Evolutionary conservation across 108 stramenopile genomes (phyloP), one percentile per base, ranked within the genome.

Genomic region (Nannochloropsis gaditana): DNA sequence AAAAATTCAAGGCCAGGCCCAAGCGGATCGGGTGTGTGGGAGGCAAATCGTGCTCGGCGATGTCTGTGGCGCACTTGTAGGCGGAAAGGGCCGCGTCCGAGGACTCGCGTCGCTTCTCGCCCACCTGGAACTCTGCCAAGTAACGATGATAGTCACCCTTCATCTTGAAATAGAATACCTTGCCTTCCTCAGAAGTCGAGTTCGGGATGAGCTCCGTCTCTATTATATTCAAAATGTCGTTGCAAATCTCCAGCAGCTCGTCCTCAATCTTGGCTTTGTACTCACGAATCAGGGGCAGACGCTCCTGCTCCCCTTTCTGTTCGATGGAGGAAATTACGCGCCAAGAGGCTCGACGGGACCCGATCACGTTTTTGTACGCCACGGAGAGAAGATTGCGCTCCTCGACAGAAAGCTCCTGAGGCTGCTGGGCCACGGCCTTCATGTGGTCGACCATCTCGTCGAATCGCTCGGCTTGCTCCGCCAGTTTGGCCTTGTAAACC

Each of bases 81-180:
- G 99, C 95, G 85, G 97, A 97, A 44, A 99, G 92, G 73, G 99
- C 99, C 17, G 95, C 91, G 42, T 93, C 93, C 80, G 97, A 96
- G 80, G 93, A 94, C 21, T 89, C 85, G 73, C 91, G 92, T 17
- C 91, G 91, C 31, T 86, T 84, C 11, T 92, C 91, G 4, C 87
- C 90, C 80, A 90, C 88, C 89, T 97, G 94, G 92, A 97, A 97
- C 91, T 97, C 96, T 80, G 96, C 96, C 79, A 97, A 92, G 92
- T 97, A 99, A 87, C 99, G 96, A 93, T 99, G 97, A 94, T 99
- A 99, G 90, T 99, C 99, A 31, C 98, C 99, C 95, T 98, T 98
- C 97, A 97, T 94, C 93, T 95, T 98, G 95, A 98, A 98, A 96
- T 98, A 99, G 91, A 99, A 99, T 80, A 99, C 99, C 95, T 99